phyloP scores from a whole-genome alignment of 352 stramenopile species.

The Pythium aphanidermatum region DNA sequence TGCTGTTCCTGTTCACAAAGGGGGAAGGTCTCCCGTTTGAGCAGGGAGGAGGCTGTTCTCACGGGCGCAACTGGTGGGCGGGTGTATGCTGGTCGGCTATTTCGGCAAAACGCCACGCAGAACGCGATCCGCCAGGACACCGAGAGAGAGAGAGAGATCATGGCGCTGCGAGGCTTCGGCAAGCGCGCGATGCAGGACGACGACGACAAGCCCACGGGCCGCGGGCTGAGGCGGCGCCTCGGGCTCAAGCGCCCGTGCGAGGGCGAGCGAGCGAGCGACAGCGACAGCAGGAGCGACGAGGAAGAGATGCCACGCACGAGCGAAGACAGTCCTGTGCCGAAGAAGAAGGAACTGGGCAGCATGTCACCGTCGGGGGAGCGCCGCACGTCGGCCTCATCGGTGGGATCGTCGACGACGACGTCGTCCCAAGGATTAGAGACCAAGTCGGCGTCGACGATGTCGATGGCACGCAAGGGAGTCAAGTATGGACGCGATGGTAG shows the following conservation, averaged over 20 bases:
- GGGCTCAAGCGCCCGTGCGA: conserved; percentile 3
- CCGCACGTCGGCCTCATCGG: conserved; percentile 10
- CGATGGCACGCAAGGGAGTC: conserved; percentile 63
- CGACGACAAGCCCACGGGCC: not conserved
- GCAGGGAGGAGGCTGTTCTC: conserved; percentile 8
- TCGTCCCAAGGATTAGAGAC: conserved; percentile 18
- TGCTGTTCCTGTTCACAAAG: not conserved
- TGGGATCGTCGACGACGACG: conserved; percentile 18
- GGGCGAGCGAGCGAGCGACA: not conserved
- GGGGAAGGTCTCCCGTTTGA: not conserved
- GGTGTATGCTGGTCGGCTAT: not conserved
- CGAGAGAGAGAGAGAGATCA: not conserved
- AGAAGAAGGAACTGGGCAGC: not conserved
- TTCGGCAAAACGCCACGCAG: no score
- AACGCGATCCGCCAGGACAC: no score
- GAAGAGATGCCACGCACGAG: no score
- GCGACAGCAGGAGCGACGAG: not conserved
- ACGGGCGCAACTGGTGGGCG: not conserved
- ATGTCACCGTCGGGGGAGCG: conserved; percentile 4
- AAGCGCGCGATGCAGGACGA: not conserved
- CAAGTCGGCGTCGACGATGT: conserved; percentile 35
- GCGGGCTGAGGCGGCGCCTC: conserved; percentile 9
- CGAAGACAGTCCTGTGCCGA: no score
- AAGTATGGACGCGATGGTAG: conserved; percentile 53
- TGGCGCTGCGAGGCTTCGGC: no score